Percentiles rank a stretch among this genome's conserved stretches.
Conservation (phyloP, 2,329 filamentous ascomycete species). For the Paradendryphiella salina region DNA sequence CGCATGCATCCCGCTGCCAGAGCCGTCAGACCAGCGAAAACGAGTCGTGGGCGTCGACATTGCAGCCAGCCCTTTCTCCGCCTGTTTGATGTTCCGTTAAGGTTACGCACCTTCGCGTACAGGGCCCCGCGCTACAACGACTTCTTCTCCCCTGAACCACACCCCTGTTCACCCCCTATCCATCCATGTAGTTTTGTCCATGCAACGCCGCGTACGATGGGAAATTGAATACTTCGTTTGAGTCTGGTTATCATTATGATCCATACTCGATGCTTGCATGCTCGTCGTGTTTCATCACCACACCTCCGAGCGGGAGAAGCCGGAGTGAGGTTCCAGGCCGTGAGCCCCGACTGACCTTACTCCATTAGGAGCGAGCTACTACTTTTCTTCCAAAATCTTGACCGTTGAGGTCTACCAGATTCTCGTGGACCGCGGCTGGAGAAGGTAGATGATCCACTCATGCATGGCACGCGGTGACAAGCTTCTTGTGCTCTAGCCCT, state of each 20-base stretch:
- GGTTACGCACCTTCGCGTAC: constrained; percentile 34
- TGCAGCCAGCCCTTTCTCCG: constrained; percentile 11
- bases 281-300: neutral
- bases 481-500: neutral
- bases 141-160: neutral
- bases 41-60: too few relatives aligned
- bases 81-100: constrained; percentile 34
- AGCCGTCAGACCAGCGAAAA: too few relatives aligned
- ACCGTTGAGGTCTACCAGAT: constrained; percentile 69
- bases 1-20: constrained; percentile 31
- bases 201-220: neutral
- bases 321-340: constrained; percentile 9
- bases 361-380: constrained; percentile 71
- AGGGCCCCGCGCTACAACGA: constrained; percentile 17
- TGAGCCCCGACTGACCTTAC: constrained; percentile 27
- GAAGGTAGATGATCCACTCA: constrained; percentile 59
- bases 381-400: constrained; percentile 64
- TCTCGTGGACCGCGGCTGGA: constrained; percentile 76
- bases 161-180: constrained; percentile 18
- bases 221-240: too few relatives aligned
- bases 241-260: too few relatives aligned
- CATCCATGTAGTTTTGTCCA: neutral
- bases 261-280: too few relatives aligned
- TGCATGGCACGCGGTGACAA: constrained; percentile 3
- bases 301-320: constrained; percentile 12